Conservation (phyloP, 805 yeast species). For the Candida gorgasii region DNA sequence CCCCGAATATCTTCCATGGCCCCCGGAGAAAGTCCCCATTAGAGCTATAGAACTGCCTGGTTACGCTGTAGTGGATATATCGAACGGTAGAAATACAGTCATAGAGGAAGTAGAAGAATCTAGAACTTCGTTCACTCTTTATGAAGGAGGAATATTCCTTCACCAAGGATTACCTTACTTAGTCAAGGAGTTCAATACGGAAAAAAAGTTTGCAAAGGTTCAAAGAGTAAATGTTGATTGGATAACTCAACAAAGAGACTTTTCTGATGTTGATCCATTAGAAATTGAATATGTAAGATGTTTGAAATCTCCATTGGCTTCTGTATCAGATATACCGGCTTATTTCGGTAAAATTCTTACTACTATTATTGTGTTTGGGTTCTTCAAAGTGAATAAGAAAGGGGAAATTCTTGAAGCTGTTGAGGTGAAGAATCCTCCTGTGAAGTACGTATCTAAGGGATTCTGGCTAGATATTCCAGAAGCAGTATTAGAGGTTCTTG, state of each 20-base stretch:
- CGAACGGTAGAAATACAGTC: constrained; percentile 71
- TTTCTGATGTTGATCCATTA: constrained; percentile 86
- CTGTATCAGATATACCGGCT: constrained; percentile 50
- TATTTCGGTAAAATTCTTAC: constrained; percentile 75
- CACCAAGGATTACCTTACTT: constrained; percentile 93
- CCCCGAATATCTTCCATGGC: constrained; percentile 74
- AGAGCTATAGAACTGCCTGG: constrained; percentile 81
- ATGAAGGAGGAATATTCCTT: constrained; percentile 88
- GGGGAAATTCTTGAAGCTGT: constrained; percentile 88
- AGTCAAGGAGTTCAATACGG: constrained; percentile 79
- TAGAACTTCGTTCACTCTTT: constrained; percentile 85
- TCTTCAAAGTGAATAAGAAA: constrained; percentile 77
- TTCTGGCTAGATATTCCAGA: constrained; percentile 88
- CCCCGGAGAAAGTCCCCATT: constrained; percentile 70
- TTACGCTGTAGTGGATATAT: constrained; percentile 88
- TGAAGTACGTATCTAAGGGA: constrained; percentile 68
- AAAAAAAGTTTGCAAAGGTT: constrained; percentile 80
- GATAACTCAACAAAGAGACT: constrained; percentile 90
- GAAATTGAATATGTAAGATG: constrained; percentile 67
- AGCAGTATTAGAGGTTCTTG: constrained; percentile 58
- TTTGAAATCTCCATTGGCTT: constrained; percentile 28
- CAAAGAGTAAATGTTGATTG: constrained; percentile 90
- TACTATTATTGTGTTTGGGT: constrained; percentile 85
- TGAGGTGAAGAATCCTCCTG: constrained; percentile 89
- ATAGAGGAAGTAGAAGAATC: constrained; percentile 89